Base-by-base conservation (phyloP, 305 asterid species). In the Solanum chacoense region DNA sequence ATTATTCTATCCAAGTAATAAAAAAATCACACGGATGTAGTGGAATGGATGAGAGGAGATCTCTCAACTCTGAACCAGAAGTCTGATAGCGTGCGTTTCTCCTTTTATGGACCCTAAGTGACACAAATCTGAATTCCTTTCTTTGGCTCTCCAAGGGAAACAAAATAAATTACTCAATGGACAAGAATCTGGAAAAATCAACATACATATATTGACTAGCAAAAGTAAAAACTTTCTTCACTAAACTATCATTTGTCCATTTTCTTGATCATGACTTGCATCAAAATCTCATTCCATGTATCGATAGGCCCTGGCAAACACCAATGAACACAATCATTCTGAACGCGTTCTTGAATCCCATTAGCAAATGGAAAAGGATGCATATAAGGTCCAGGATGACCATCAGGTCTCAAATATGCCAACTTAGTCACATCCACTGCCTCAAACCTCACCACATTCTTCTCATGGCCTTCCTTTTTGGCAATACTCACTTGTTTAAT, bases 231-330 rank as follows among this genome's bases (percentile, higher is more conserved):
- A 80, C 69, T 4, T 42, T 80, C 16, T 80, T 26, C 34, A 80
- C 85, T 42, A 26, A 35, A 35, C 55, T 83, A 29, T 71, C 18
- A 4, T 40, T 76, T 11, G 40, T 88, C 91, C 90, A 45, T 85
- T 36, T 88, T 93, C 92, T 90, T 93, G 89, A 94, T 89, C 26
- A 94, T 22, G 26, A 59, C 69, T 36, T 94, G 94, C 22, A 96
- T 86, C 91, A 95, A 87, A 76, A 96, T 93, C 90, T 94, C 94
- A 81, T 96, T 95, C 99, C 99, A 96, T 0, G 96, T 87, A 89
- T 96, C 99, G 31, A 95, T 94, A 0, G 99, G 92, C n/a, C 99
- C 98, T 10, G 98, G 99, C 65, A 95, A 84, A 89, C 99, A 96
- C 98, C 99, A 96, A 87, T 96, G 99, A 67, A 95, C 97, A 50